Percentiles rank a stretch among this genome's conserved stretches.
phyloP scores from a whole-genome alignment of 2,329 filamentous ascomycete genomes.

The Harringtonia lauricola region DNA sequence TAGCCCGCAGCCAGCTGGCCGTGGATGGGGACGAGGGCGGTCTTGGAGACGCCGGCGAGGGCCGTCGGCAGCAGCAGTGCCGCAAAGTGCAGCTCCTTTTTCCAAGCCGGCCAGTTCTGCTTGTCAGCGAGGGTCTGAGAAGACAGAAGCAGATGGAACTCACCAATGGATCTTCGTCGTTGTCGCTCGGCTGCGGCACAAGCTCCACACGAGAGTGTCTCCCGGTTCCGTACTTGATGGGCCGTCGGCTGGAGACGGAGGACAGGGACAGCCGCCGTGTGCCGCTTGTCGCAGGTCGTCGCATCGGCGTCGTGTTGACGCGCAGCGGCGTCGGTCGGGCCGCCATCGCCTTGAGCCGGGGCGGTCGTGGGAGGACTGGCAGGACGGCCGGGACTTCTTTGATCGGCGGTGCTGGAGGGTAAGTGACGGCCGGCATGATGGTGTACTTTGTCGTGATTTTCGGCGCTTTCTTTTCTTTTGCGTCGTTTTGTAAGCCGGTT shows the following conservation, averaged over 20 bases:
- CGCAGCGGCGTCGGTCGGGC: no score
- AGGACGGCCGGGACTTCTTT: no score
- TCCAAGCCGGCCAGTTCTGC: slow-evolving; percentile 46
- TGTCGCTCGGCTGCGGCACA: slow-evolving; percentile 44
- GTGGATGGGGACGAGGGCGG: slow-evolving; percentile 38
- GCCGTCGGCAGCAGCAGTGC: slow-evolving; percentile 35
- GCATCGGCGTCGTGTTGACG: no score
- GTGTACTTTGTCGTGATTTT: no score
- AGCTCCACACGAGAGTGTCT: slow-evolving; percentile 32
- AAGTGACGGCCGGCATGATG: background rate
- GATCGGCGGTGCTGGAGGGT: background rate
- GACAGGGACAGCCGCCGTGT: background rate
- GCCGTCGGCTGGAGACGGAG: slow-evolving; percentile 15
- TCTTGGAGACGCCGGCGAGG: slow-evolving; percentile 41
- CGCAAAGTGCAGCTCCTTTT: slow-evolving; percentile 38
- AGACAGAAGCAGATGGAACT: slow-evolving; percentile 11
- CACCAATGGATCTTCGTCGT: slow-evolving; percentile 42
- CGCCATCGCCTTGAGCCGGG: no score
- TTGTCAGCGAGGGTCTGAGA: background rate
- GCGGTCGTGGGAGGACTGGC: no score
- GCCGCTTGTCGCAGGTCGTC: no score
- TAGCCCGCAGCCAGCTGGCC: slow-evolving; percentile 30
- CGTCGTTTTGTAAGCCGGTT: no score
- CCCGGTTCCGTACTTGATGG: slow-evolving; percentile 36
- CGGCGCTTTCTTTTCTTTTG: no score